These are phyloP conservation scores for Coemansia reversa DNA, from an alignment of 192 early-diverging fungal genomes.

Conservation along the genomic window DNA sequence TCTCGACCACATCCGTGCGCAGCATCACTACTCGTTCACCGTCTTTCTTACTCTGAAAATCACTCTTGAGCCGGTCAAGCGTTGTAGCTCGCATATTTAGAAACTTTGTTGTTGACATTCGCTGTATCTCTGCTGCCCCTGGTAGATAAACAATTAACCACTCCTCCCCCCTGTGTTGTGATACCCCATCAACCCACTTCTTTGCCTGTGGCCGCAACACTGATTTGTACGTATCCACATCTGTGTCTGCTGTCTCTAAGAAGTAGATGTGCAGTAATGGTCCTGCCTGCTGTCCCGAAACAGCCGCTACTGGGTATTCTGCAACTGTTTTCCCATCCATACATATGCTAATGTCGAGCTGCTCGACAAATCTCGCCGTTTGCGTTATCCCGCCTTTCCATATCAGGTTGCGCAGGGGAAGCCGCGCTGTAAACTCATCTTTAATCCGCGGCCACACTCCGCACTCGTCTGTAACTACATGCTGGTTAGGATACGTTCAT, in stretches of 20 bases:
- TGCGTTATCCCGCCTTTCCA: slow-evolving; percentile 75
- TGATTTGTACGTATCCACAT: slow-evolving; percentile 46
- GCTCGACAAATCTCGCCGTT: slow-evolving; percentile 60
- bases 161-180: slow-evolving; percentile 60
- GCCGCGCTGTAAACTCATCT: slow-evolving; percentile 63
- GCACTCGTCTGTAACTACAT: slow-evolving; percentile 27
- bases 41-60: slow-evolving; percentile 64
- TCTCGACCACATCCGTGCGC: slow-evolving; percentile 22
- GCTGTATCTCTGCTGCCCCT: slow-evolving; percentile 55
- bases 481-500: slow-evolving; percentile 26
- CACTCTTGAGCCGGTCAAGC: slow-evolving; percentile 82
- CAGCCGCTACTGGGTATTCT: slow-evolving; percentile 34
- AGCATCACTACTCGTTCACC: slow-evolving; percentile 34
- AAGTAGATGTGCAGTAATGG: slow-evolving; percentile 38
- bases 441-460: slow-evolving; percentile 62
- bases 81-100: slow-evolving; percentile 66
- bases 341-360: slow-evolving; percentile 30
- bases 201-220: slow-evolving; percentile 42
- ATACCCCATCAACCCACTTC: slow-evolving; percentile 27
- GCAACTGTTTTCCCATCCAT: slow-evolving; percentile 14
- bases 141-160: slow-evolving; percentile 85
- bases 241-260: slow-evolving; percentile 21
- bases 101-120: slow-evolving; percentile 50
- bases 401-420: slow-evolving; percentile 76
- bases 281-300: neutral